Base-by-base conservation (phyloP, 129 eudicot species). In the Helianthus annuus region DNA sequence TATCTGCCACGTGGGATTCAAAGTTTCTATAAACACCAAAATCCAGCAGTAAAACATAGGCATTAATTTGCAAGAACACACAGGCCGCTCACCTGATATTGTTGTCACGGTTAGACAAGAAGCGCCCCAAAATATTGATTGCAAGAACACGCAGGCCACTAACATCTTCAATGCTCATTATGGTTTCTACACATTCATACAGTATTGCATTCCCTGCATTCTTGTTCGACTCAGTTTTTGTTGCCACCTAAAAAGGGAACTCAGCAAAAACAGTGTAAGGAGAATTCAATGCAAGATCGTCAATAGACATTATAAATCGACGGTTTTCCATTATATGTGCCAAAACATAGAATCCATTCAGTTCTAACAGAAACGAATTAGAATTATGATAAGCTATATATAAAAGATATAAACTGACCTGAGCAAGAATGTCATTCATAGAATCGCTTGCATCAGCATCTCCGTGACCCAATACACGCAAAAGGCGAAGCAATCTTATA, bases 341-440 rank as follows among this genome's bases (percentile, higher is more conserved):
- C 48, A 10, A 65, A 65, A 65, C 48, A 66, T 60, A 59, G 2
- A 24, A 65, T 38, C 66, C 64, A 42, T 53, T 53, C 10, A 73
- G 62, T 19, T 48, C 51, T 36, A 2, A 34, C 34, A 70, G 17
- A 51, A 9, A 13, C 8, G 14, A 24, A 7, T 24, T 49, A 64
- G 64, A 39, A 53, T 66, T 58, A 79, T 34, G 16, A 55, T 36
- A 53, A 16, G 44, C 49, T 55, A 66, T 39, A 58, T 44, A 64
- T 16, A 69, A 66, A n/a, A 54, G 13, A 75, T 34, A 67, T 32
- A 38, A 70, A 59, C 79, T 60, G 64, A 91, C 99, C 99, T 95
- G 99, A 51, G 99, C 99, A 79, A 95, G 99, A 76, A 95, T 83
- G 81, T 95, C 99, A 75, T 85, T 95, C 99, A 95, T 95, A 73